Base-by-base conservation (phyloP, 169 alveolate genomes). In the Plasmodium berghei region DNA sequence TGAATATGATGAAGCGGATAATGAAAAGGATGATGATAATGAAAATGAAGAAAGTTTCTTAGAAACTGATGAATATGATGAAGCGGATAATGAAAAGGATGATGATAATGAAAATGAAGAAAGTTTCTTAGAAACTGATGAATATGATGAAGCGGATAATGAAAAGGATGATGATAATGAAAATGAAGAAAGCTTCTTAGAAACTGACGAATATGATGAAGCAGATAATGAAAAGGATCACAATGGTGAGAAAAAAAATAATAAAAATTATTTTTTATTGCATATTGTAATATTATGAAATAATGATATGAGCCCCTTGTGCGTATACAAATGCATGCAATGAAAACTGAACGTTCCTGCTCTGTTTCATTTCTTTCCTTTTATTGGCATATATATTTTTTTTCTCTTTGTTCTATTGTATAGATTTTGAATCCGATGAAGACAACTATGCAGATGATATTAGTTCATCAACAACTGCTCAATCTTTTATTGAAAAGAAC, bases 401-500 rank as follows among this genome's bases (percentile, higher is more conserved):
- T 22, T 22, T 22, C 1, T 22, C 26, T 22, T 22, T 22, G 26
- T 22, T 22, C 26, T 22, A 22, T 22, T 22, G 26, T 22, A 22
- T 22, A 22, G 26, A 22, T 22, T 22, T 22, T 1, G 20, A 6
- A 58, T 16, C 28, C 28, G 70, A 70, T 64, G 91, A 86, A 24
- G 72, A 86, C 42, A 40, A 71, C 24, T 61, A 86, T 55, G 24
- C 72, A 28, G 59, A 86, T 48, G 24, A 86, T 24, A 70, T 86
- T 2, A 24, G 1, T 22, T 12, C 14, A 18, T 46, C 74, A 12
- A 18, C 4, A 16, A 69, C 70, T 59, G 42, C 61, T 5, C 72
- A 71, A 46, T 56, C 91, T 5, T 86, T 86, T 42, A 49, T 86
- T 46, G 87, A 86, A 48, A 69, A 56, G 5, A 75, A 86, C 28